These are phyloP conservation scores for Diplodia seriata DNA, from an alignment of 2,329 filamentous ascomycete species.

Conservation along the genomic window DNA sequence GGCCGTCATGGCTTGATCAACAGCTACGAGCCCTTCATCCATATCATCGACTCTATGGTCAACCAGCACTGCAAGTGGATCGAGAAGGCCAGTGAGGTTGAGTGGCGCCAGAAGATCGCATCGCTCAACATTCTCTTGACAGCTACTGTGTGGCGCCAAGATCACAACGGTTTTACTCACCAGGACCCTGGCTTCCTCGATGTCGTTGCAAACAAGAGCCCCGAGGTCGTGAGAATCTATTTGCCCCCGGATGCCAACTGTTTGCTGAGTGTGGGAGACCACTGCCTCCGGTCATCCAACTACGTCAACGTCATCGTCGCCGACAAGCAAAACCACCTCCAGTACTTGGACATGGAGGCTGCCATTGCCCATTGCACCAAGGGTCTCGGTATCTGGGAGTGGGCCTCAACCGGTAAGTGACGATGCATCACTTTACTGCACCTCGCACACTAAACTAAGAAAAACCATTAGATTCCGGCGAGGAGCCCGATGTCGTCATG, in stretches of 20 bases:
- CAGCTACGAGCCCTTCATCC: slow-evolving; percentile 83
- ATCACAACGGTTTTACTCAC: slow-evolving; percentile 84
- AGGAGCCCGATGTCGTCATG: slow-evolving; percentile 77
- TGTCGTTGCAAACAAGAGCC: slow-evolving; percentile 79
- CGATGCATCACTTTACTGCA: no score
- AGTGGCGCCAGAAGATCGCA: slow-evolving; percentile 75
- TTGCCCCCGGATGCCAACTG: slow-evolving; percentile 82
- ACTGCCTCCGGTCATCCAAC: slow-evolving; percentile 75
- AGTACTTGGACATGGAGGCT: slow-evolving; percentile 75
- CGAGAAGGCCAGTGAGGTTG: slow-evolving; percentile 79
- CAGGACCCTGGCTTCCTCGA: slow-evolving; percentile 83
- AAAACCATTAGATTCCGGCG: slow-evolving; percentile 60
- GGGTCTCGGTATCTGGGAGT: slow-evolving; percentile 78
- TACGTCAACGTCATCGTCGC: slow-evolving; percentile 83
- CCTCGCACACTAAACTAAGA: slow-evolving; percentile 40
- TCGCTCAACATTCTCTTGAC: slow-evolving; percentile 83
- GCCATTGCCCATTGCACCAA: slow-evolving; percentile 79
- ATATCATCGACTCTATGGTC: slow-evolving; percentile 85
- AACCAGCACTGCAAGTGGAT: slow-evolving; percentile 88
- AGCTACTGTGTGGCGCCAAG: slow-evolving; percentile 80
- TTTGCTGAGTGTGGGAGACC: slow-evolving; percentile 75
- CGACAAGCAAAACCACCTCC: slow-evolving; percentile 80
- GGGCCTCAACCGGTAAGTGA: slow-evolving; percentile 63
- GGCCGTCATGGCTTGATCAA: slow-evolving; percentile 79
- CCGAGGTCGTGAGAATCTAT: slow-evolving; percentile 81